Evolutionary conservation across 805 yeast species (phyloP), one percentile per base, ranked within the genome.

Genomic region (Metschnikowia baotianmanensis): DNA sequence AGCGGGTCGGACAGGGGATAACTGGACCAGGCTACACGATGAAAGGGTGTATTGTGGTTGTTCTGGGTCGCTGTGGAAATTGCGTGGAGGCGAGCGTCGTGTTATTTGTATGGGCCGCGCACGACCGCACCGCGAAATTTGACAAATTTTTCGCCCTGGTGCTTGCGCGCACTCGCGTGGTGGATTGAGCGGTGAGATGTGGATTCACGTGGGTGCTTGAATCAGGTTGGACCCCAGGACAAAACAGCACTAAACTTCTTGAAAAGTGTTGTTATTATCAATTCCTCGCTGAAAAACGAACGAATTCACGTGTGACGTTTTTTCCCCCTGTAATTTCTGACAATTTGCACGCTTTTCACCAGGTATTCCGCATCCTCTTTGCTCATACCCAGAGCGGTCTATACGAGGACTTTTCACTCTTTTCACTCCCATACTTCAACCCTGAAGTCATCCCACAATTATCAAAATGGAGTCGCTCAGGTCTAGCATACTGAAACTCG

Each of bases 111-210:
- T 33, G 44, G 34, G 34, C 22, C n/a, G 36, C 36, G 31, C 47
- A 43, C 48, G 46, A 23, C 44, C 25, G 7, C 23, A 18, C 34
- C 34, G 34, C 33, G 39, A n/a, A n/a, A n/a, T n/a, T n/a, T n/a
- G n/a, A 29, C 39, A 36, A 36, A 36, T 29, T 36, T 32, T 32
- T 22, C 35, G 26, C 26, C 19, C 24, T 11, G 10, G 9, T 21
- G n/a, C 29, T 29, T 21, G 22, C 24, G 28, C 28, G 28, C 28
- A 25, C 28, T 6, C 7, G 3, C 2, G 28, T 12, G 25, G 12
- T 23, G n/a, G n/a, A n/a, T n/a, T n/a, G n/a, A n/a, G n/a, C n/a
- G n/a, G n/a, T 22, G 25, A 7, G 25, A 7, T 8, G 28, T 25
- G 28, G 6, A n/a, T 6, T 25, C 7, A 15, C 18, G 9, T 17